phyloP scores from a whole-genome alignment of 2,329 filamentous ascomycete genomes.

The Lachnellula willkommii region DNA sequence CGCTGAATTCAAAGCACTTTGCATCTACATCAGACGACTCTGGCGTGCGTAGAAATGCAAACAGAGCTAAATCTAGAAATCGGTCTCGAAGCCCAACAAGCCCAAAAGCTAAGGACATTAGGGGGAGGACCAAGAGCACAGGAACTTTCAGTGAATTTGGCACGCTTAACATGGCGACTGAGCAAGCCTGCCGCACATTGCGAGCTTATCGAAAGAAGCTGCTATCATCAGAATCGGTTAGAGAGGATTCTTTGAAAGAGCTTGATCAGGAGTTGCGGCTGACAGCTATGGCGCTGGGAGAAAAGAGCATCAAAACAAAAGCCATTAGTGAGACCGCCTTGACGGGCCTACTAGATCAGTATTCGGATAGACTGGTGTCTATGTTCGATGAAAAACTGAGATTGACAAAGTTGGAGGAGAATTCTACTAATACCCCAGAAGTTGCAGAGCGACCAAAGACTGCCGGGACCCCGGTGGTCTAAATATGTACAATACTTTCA shows the following conservation, averaged over 20 bases:
- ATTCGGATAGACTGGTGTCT: constrained; percentile 65
- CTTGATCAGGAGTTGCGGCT: constrained; percentile 60
- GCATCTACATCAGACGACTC: constrained; percentile 27
- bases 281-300: constrained; percentile 52
- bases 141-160: constrained; percentile 43
- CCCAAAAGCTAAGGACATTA: constrained; percentile 30
- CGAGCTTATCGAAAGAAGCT: constrained; percentile 60
- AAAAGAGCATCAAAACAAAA: constrained; percentile 34
- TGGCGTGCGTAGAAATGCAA: constrained; percentile 12
- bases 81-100: constrained; percentile 30
- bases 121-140: constrained; percentile 47
- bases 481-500: background rate
- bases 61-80: constrained; percentile 12
- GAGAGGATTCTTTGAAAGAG: constrained; percentile 54
- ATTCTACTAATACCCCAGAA: constrained; percentile 12
- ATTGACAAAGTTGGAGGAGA: constrained; percentile 32
- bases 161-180: constrained; percentile 56
- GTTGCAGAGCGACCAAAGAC: constrained; percentile 23
- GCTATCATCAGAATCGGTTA: constrained; percentile 48
- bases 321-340: constrained; percentile 53
- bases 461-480: constrained; percentile 15
- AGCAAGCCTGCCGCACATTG: constrained; percentile 58
- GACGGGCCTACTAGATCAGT: constrained; percentile 65
- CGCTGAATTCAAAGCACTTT: constrained; percentile 24
- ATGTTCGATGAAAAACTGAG: constrained; percentile 68